Evolutionary conservation across 225 moss, liverwort and hornwort genomes (phyloP), one percentile per base, ranked within the genome.

Genomic region (Ulota crispa): DNA sequence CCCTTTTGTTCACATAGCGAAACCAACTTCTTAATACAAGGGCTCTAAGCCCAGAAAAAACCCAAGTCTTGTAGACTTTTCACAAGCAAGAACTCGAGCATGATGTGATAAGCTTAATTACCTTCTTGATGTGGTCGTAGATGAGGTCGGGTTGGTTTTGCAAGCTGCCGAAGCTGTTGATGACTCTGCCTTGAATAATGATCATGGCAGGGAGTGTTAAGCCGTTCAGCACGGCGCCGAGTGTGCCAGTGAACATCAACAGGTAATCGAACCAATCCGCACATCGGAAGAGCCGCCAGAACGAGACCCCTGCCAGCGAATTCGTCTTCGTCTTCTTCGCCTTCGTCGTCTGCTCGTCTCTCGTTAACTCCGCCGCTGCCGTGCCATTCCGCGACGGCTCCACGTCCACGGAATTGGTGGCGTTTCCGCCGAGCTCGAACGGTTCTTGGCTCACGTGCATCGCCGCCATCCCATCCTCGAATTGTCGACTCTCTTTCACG

Each of bases 211-310:
- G 95, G 12, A 91, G 27, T 19, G 87, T 83, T 37, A 91, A 23
- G 5, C 95, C 95, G 30, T 93, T 92, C 12, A 0, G 86, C 7
- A 91, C 75, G 0, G 92, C 92, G 13, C 88, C 88, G 0, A 95
- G 0, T 0, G 92, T 85, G 18, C 95, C 95, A 15, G 89, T 2
- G 2, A 88, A 26, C 86, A 95, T 95, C 72, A 89, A 81, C 20
- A 90, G 20, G 42, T 81, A 78, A 57, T 95, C 95, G 8, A 82
- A 8, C n/a, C 62, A 30, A 77, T 95, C 95, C 32, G 95, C 95
- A 27, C 79, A 89, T 60, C 82, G 82, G 13, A 92, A 91, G 2
- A 95, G 81, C 0, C 74, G 80, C 88, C 89, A 84, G 76, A 57
- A 91, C 52, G 79, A 71, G 71, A 66, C 14, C 13, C 13, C 24